phyloP scores from a whole-genome alignment of 164 flowering plant genomes.

The Magnolia changhungtana region DNA sequence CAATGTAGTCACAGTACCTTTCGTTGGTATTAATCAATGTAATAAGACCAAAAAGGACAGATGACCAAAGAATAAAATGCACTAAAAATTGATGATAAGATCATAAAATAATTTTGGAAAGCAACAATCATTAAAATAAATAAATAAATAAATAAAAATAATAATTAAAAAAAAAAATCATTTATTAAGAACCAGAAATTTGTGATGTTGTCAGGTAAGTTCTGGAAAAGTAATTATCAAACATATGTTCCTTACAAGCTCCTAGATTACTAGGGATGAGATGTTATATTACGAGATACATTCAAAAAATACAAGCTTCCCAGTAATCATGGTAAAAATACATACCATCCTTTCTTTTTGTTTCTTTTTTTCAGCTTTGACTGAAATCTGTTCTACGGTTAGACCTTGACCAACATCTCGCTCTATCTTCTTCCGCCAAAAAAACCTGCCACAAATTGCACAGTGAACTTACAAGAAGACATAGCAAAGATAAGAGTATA shows the following conservation, averaged over 20 bases:
- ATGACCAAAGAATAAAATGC: too few relatives aligned
- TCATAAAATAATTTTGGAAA: too few relatives aligned
- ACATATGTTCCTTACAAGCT: background rate
- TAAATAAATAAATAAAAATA: too few relatives aligned
- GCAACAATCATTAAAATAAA: too few relatives aligned
- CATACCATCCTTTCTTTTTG: constrained; percentile 84
- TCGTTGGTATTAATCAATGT: too few relatives aligned
- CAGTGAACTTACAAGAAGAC: background rate
- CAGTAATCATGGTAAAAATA: constrained; percentile 1
- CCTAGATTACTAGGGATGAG: background rate
- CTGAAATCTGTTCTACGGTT: constrained; percentile 59
- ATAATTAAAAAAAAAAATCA: too few relatives aligned
- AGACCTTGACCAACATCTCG: constrained; percentile 72
- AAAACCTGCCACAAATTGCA: constrained; percentile 54
- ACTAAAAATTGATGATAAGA: too few relatives aligned
- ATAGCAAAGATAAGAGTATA: too few relatives aligned
- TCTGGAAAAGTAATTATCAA: background rate
- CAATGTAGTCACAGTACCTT: too few relatives aligned
- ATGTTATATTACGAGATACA: background rate
- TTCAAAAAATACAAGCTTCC: background rate
- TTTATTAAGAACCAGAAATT: background rate
- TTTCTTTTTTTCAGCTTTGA: constrained; percentile 70
- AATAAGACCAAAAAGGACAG: too few relatives aligned
- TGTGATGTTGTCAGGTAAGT: background rate
- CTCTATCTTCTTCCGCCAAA: constrained; percentile 98